Evolutionary conservation across 352 stramenopile genomes (phyloP).

Genomic region (Phytophthora vignae): DNA sequence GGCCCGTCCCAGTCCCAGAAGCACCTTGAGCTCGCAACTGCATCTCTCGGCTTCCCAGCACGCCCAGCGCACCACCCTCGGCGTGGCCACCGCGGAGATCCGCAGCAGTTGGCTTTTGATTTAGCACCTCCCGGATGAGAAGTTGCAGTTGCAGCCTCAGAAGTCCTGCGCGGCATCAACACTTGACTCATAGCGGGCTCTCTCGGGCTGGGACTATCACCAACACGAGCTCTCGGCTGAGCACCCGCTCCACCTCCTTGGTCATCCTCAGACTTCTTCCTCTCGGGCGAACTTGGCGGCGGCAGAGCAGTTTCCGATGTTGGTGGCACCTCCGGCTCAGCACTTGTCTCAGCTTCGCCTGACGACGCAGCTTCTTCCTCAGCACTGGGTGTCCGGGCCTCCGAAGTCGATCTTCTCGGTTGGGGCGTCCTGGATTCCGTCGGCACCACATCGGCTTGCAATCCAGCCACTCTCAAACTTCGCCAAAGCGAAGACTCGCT

Average conservation of each 20-base stretch:
- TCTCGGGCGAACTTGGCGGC: neutral
- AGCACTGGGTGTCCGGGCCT: neutral
- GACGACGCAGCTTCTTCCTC: neutral
- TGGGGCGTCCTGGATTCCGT: neutral
- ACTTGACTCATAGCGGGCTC: neutral
- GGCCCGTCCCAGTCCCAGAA: neutral
- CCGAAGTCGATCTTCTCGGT: neutral
- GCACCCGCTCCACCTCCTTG: neutral
- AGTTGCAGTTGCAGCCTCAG: neutral
- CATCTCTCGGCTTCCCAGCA: neutral
- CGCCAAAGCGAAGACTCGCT: constrained; percentile 1
- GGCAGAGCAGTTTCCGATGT: neutral
- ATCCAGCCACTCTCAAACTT: neutral
- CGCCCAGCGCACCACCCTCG: neutral
- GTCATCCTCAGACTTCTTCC: neutral
- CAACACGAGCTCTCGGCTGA: neutral
- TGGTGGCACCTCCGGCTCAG: neutral
- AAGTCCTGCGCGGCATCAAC: neutral
- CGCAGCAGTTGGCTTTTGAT: neutral
- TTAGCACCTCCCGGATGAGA: neutral
- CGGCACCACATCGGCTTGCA: neutral
- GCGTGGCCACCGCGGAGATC: neutral
- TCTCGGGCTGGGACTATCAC: neutral
- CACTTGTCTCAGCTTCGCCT: neutral
- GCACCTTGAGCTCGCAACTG: neutral